Evolutionary conservation across 139 green algal species (phyloP).

Genomic region (Chlamydomonas applanata): DNA sequence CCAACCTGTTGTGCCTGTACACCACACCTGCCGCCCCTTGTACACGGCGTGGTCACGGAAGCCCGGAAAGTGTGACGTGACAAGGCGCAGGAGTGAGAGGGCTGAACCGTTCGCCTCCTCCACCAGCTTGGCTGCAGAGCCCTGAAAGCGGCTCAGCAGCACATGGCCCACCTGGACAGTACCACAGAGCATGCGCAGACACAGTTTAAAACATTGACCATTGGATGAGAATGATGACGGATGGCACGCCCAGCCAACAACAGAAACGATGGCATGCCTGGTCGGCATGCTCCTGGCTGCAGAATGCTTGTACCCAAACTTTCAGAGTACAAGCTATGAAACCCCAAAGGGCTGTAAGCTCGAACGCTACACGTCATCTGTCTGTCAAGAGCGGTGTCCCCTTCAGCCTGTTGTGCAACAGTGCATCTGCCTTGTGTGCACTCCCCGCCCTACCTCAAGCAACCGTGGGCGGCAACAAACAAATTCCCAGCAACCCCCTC

Average conservation of each 20-base stretch:
- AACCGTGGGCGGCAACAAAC: no score
- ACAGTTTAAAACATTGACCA: neutral
- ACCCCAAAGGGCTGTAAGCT: neutral
- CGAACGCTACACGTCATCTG: no score
- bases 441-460: no score
- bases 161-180: conserved; percentile 61
- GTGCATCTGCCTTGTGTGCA: no score
- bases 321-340: no score
- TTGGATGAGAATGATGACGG: neutral
- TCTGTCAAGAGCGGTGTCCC: no score
- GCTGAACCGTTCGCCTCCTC: conserved; percentile 60
- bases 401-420: no score
- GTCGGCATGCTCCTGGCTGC: no score
- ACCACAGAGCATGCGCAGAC: neutral
- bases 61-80: conserved; percentile 69
- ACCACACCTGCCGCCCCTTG: conserved; percentile 39
- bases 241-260: no score
- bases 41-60: conserved; percentile 86
- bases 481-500: no score
- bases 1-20: neutral
- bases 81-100: conserved; percentile 65
- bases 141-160: conserved; percentile 61
- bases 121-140: conserved; percentile 69
- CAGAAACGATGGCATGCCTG: no score
- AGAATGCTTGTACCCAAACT: no score